Conservation (phyloP, 1,284 basidiomycete species). For the Mycena citricolor region DNA sequence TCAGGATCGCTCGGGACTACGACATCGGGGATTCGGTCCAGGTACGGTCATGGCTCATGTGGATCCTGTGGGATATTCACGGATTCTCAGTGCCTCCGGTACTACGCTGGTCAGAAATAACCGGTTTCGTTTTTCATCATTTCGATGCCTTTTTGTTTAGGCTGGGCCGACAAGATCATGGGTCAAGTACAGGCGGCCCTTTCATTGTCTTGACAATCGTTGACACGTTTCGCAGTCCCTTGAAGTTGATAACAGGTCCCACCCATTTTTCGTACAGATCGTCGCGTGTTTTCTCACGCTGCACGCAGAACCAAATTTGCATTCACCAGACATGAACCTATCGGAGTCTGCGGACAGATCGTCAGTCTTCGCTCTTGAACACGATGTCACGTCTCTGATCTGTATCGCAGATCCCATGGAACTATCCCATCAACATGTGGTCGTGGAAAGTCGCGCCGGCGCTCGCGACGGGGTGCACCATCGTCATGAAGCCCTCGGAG, state of each 20-base stretch:
- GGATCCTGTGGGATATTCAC: background rate
- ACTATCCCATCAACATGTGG: slow-evolving; percentile 70
- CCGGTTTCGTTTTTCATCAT: background rate
- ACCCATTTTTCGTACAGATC: no score
- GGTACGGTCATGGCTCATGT: slow-evolving; percentile 28
- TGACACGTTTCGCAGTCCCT: slow-evolving; percentile 51
- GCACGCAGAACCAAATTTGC: background rate
- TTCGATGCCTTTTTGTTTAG: background rate
- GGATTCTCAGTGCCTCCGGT: slow-evolving; percentile 73
- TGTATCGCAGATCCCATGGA: slow-evolving; percentile 87
- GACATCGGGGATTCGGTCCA: slow-evolving; percentile 20
- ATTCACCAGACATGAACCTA: slow-evolving; percentile 71
- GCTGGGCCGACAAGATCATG: slow-evolving; percentile 65
- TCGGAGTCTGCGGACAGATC: no score
- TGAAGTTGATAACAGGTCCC: slow-evolving; percentile 78
- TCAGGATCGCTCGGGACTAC: slow-evolving; percentile 65
- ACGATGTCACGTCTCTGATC: no score
- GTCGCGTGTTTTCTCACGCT: no score
- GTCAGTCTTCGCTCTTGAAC: no score
- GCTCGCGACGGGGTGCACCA: slow-evolving; percentile 82
- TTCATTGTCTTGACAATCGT: background rate
- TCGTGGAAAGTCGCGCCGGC: slow-evolving; percentile 68
- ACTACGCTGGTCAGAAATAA: slow-evolving; percentile 62
- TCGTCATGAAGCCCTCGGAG: slow-evolving; percentile 93
- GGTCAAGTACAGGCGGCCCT: slow-evolving; percentile 56